phyloP scores from a whole-genome alignment of 1,284 basidiomycete species.

The Microbotryum intermedium region DNA sequence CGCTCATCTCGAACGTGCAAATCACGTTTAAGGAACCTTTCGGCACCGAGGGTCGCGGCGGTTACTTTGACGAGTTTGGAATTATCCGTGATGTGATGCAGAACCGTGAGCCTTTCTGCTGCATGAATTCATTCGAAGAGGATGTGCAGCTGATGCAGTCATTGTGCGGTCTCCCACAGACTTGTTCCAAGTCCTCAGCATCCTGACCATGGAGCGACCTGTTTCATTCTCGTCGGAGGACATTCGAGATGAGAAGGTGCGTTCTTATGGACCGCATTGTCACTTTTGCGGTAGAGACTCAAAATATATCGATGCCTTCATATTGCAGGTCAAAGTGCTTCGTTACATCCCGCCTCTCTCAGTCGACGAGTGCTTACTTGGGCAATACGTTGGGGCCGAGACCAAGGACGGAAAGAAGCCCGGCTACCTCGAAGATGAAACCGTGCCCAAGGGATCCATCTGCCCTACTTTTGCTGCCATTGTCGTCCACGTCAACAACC shows the following conservation, averaged over 20 bases:
- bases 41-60: slow-evolving; percentile 90
- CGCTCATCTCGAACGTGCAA: slow-evolving; percentile 87
- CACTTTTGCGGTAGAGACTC: slow-evolving; percentile 7
- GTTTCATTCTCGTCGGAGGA: slow-evolving; percentile 95
- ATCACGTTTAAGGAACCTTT: slow-evolving; percentile 98
- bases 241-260: slow-evolving; percentile 90
- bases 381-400: slow-evolving; percentile 65
- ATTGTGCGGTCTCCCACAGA: slow-evolving; percentile 47
- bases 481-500: slow-evolving; percentile 83
- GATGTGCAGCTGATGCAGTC: neutral
- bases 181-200: slow-evolving; percentile 80
- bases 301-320: slow-evolving; percentile 16
- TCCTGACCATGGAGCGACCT: slow-evolving; percentile 91
- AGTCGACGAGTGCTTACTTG: slow-evolving; percentile 68
- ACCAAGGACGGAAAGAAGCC: slow-evolving; percentile 68
- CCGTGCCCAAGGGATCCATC: slow-evolving; percentile 79
- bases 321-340: slow-evolving; percentile 76
- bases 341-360: slow-evolving; percentile 76
- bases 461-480: slow-evolving; percentile 89
- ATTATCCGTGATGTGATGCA: slow-evolving; percentile 93
- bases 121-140: neutral
- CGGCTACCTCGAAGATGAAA: slow-evolving; percentile 91
- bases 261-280: slow-evolving; percentile 14
- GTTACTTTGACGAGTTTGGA: slow-evolving; percentile 97
- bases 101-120: slow-evolving; percentile 61